phyloP scores from a whole-genome alignment of 2,329 filamentous ascomycete genomes.

The Thelonectria discophora region DNA sequence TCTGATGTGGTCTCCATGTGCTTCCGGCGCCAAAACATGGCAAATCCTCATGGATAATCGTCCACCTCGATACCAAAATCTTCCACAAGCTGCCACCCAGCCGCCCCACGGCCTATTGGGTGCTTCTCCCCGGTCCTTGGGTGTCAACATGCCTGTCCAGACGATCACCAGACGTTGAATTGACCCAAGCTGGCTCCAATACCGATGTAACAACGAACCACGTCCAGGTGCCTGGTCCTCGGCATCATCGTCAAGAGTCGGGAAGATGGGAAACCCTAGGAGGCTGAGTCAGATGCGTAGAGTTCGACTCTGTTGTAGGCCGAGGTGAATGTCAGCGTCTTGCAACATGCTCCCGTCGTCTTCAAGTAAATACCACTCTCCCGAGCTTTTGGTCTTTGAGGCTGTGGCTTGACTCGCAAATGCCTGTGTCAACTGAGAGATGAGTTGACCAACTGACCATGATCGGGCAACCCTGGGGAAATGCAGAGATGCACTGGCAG shows the following conservation, averaged over 20 bases:
- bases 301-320: no score
- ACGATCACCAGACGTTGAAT: conserved; percentile 29
- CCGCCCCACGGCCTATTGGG: conserved; percentile 5
- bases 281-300: not conserved
- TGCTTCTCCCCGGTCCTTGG: conserved; percentile 2
- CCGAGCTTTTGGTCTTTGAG: not conserved
- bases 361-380: not conserved
- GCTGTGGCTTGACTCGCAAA: not conserved
- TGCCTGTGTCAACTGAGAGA: not conserved
- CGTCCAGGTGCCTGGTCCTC: conserved; percentile 31
- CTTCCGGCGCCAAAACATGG: not conserved
- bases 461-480: not conserved
- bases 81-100: not conserved
- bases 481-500: conserved; percentile 9
- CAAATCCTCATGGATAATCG: conserved; percentile 7
- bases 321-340: not conserved
- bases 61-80: conserved; percentile 12
- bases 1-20: not conserved
- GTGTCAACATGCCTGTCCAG: conserved; percentile 18
- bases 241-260: conserved; percentile 20
- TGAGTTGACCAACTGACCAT: conserved; percentile 1
- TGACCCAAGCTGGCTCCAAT: conserved; percentile 36
- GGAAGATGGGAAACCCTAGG: not conserved
- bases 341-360: not conserved
- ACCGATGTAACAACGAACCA: conserved; percentile 31